Percentiles rank a stretch among this genome's conserved stretches.
These are phyloP conservation scores for Trichosanthes cucumerina DNA, from an alignment of 306 rosid genomes.

Conservation along the genomic window DNA sequence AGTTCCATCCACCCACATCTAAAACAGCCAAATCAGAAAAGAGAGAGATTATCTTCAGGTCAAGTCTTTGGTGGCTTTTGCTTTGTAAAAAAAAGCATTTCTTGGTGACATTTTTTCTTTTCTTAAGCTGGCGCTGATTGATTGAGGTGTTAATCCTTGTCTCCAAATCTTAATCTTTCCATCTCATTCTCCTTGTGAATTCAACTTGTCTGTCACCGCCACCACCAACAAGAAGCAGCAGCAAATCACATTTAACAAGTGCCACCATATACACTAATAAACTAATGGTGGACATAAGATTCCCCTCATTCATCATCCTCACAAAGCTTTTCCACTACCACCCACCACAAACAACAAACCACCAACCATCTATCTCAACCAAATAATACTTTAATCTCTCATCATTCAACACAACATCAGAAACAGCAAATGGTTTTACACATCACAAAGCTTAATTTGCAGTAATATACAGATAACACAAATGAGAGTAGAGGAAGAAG, in stretches of 20 bases:
- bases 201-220: neutral
- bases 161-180: neutral
- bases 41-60: neutral
- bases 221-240: neutral
- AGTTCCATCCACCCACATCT: neutral
- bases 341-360: neutral
- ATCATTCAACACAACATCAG: neutral
- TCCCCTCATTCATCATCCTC: neutral
- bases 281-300: slow-evolving; percentile 8
- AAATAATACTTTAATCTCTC: neutral
- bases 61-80: neutral
- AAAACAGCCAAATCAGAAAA: neutral
- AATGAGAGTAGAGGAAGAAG: neutral
- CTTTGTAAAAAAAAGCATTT: neutral
- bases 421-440: neutral
- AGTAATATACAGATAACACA: neutral
- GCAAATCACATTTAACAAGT: neutral
- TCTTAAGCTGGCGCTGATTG: neutral
- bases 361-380: neutral
- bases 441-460: slow-evolving; percentile 20
- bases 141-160: slow-evolving; percentile 1
- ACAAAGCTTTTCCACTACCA: slow-evolving; percentile 6
- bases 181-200: neutral
- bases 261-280: neutral
- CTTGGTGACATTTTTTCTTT: neutral